These are phyloP conservation scores for Mycosarcoma maydis DNA, from an alignment of 1,284 basidiomycete species.

Conservation along the genomic window DNA sequence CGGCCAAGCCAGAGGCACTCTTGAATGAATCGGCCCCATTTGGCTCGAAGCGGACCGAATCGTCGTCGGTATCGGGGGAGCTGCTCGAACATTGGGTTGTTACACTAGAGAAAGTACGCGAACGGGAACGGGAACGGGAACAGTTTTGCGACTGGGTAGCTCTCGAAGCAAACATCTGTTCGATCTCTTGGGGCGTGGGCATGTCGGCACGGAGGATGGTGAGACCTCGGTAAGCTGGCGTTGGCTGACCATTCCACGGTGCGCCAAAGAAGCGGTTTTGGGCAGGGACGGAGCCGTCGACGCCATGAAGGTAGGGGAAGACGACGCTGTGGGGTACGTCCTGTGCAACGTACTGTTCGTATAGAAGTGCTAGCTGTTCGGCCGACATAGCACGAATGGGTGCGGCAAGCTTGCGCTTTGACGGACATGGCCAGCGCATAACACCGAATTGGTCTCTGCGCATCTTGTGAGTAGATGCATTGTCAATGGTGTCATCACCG, in stretches of 20 bases:
- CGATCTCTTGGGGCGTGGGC: conserved; percentile 47
- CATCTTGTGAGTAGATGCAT: background rate
- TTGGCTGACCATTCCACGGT: conserved; percentile 41
- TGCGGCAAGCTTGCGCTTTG: conserved; percentile 23
- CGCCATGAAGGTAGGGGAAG: conserved; percentile 65
- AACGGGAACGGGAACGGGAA: conserved; percentile 30
- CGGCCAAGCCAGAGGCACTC: background rate
- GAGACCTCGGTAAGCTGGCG: conserved; percentile 62
- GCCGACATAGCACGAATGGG: conserved; percentile 59
- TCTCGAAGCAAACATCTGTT: conserved; percentile 25
- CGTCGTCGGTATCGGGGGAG: conserved; percentile 41
- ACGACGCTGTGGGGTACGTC: conserved; percentile 61
- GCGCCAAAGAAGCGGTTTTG: conserved; percentile 63
- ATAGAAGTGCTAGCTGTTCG: conserved; percentile 51
- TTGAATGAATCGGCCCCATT: conserved; percentile 19
- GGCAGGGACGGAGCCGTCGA: conserved; percentile 54
- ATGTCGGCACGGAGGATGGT: conserved; percentile 64
- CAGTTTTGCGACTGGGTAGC: conserved; percentile 16
- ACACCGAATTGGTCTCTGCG: background rate
- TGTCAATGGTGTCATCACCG: conserved; percentile 14
- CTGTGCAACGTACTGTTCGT: conserved; percentile 45
- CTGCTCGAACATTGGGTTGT: conserved; percentile 45
- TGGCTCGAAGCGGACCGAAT: conserved; percentile 26
- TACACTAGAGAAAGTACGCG: conserved; percentile 46
- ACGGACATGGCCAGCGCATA: conserved; percentile 3